These are phyloP conservation scores for Macrolepiota dolichaula DNA, from an alignment of 768 basidiomycete species.

Conservation along the genomic window DNA sequence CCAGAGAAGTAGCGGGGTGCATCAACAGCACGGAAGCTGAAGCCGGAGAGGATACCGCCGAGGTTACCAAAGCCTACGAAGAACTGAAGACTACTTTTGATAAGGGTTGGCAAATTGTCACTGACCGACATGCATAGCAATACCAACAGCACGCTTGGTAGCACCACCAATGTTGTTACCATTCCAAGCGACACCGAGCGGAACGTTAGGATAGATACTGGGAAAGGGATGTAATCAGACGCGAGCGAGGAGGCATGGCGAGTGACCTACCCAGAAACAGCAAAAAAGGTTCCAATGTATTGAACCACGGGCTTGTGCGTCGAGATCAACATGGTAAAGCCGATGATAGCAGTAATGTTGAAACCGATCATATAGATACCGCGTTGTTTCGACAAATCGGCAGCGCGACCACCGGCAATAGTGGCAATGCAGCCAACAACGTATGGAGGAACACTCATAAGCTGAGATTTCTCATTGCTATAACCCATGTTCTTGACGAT, in stretches of 20 bases:
- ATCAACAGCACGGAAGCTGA: constrained; percentile 24
- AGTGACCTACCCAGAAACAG: constrained; percentile 25
- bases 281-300: constrained; percentile 28
- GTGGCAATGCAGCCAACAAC: constrained; percentile 26
- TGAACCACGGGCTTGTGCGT: constrained; percentile 23
- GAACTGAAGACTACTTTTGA: not conserved
- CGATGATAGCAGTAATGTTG: constrained; percentile 23
- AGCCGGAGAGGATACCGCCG: constrained; percentile 28
- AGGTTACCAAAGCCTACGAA: constrained; percentile 27
- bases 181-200: constrained; percentile 30
- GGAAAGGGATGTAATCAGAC: not conserved
- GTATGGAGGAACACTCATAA: constrained; percentile 31
- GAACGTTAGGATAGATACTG: constrained; percentile 30
- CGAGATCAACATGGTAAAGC: constrained; percentile 26
- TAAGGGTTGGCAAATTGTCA: not conserved
- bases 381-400: constrained; percentile 22
- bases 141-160: constrained; percentile 30
- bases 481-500: constrained; percentile 27
- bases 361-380: constrained; percentile 26
- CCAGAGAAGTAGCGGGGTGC: constrained; percentile 27
- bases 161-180: constrained; percentile 31
- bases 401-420: constrained; percentile 21
- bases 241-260: not conserved
- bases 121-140: constrained; percentile 31
- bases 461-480: constrained; percentile 24